Evolutionary conservation across 2,329 filamentous ascomycete genomes (phyloP), one percentile per base, ranked within the genome.

Genomic region (Amauroascus niger): DNA sequence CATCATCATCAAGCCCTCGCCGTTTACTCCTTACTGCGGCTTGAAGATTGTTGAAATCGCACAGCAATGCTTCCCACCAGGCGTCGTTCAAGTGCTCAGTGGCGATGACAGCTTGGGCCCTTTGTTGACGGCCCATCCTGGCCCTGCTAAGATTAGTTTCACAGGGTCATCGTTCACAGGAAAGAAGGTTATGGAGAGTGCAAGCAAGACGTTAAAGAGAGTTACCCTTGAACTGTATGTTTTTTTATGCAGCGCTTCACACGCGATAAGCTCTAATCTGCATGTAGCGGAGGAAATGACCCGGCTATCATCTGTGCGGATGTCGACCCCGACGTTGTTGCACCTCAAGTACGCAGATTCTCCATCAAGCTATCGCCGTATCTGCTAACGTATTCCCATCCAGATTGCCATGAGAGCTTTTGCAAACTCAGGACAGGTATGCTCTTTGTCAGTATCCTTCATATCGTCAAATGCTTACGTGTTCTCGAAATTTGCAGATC

Each of bases 61-160:
- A 0, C 69, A 74, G 47, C 64, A 68, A 0, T 67, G 76, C 47
- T 71, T 81, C 24, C 79, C 79, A 0, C 72, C 76, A 0, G 79
- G 79, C n/a, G 76, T 82, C 9, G 62, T 82, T 16, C 78, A 81
- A 60, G 75, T 70, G 2, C 60, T 82, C 35, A 78, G 75, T 60
- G 79, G 78, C 28, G 76, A 76, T 49, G 77, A 78, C 13, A 72
- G 75, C 5, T 67, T 81, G 9, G 79, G 79, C 11, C 76, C 77
- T 0, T 62, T 68, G 63, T 73, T 82, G 64, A 79, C 76, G 0
- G 65, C 71, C n/a, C 79, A 82, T 60, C 69, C 70, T 1, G 74
- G 71, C 11, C 76, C 81, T 60, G 71, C 74, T 52, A 80, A 81
- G 66, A 77, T 82, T 62, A 76, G 69, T 55, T 82, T 82, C 62